Base-by-base conservation (phyloP, 768 basidiomycete species). In the button mushroom (Agaricus bisporus) region DNA sequence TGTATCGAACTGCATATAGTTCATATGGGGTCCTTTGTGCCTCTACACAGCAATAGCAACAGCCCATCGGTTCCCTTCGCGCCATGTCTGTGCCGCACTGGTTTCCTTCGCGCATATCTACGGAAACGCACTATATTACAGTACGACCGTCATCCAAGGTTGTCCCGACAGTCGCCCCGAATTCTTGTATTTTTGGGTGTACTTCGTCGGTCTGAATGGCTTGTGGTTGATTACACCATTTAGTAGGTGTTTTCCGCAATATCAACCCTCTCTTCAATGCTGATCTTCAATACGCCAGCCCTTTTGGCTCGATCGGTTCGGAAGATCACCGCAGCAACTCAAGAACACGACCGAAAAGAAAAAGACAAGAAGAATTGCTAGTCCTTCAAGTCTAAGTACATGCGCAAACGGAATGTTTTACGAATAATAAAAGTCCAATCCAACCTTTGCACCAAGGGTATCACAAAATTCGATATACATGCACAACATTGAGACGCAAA, bases 141-240 rank as follows among this genome's bases (percentile, higher is more conserved):
- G 35, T 17, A 57, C 51, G 11, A 57, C 56, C 9, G 11, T 57
- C 18, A 36, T 57, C 22, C 39, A 54, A 47, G 56, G 56, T 18
- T 51, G 51, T 20, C 56, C 51, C 7, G 47, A 51, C 37, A 53
- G 51, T 20, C 51, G 56, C 18, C 51, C 56, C 7, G 56, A 57
- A 32, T 53, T 53, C 22, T 41, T 57, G n/a, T 57, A 57, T n/a
- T 57, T 57, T 36, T 57, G 56, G 56, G 38, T 57, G n/a, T 57
- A 57, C 29, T 57, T 57, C n/a, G 41, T 53, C 18, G 56, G 56
- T 32, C 29, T 49, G 26, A 57, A 57, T 41, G 51, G 51, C 12
- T n/a, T 57, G 12, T 57, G 56, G 56, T 37, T 57, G 41, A 54
- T 54, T 39, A 49, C 56, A 9, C 56, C 56, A 26, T 25, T 48